phyloP scores from a whole-genome alignment of 148 eudicot species.

The Polygonum aviculare region DNA sequence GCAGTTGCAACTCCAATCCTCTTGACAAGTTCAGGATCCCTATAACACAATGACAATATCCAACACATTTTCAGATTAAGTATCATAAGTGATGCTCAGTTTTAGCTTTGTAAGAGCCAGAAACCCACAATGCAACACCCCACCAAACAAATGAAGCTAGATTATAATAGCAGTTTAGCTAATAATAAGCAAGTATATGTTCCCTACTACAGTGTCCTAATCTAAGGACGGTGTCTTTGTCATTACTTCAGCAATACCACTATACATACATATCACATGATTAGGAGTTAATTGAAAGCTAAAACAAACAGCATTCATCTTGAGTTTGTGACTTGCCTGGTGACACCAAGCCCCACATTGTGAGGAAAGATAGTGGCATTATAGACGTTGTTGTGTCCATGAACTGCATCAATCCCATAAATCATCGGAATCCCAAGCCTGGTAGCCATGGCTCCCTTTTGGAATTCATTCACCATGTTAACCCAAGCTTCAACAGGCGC shows the following conservation, averaged over 20 bases:
- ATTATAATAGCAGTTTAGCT: not conserved
- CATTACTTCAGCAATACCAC: no score
- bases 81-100: not conserved
- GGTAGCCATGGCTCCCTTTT: conserved; percentile 52
- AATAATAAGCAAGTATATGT: no score
- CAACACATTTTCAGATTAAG: not conserved
- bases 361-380: conserved; percentile 63
- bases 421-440: conserved; percentile 62
- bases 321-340: conserved; percentile 35
- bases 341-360: conserved; percentile 66
- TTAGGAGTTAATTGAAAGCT: not conserved
- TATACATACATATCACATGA: not conserved
- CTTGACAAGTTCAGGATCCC: conserved; percentile 63
- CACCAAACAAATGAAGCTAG: not conserved
- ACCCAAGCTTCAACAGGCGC: conserved; percentile 60
- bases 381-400: conserved; percentile 62
- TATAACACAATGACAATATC: conserved; percentile 12
- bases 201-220: no score
- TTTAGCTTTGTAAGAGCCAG: not conserved
- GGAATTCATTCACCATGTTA: conserved; percentile 52
- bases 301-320: not conserved
- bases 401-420: conserved; percentile 63
- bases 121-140: not conserved
- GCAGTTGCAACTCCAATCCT: conserved; percentile 83
- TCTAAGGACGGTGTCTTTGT: not conserved